Base-by-base conservation (phyloP, 441 rosid genomes). In the Populus hybrid region DNA sequence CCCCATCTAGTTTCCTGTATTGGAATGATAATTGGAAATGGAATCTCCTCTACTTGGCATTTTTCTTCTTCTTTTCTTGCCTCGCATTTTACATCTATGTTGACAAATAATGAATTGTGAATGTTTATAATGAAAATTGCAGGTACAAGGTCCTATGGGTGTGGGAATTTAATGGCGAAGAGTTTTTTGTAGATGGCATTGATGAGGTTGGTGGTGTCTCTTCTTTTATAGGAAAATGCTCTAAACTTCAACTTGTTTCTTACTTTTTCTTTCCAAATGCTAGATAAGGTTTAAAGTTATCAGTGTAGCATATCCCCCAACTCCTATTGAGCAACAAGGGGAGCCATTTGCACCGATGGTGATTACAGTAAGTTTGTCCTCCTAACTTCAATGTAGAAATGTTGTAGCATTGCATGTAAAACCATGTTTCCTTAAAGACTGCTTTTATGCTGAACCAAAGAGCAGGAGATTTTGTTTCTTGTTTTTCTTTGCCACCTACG, bases 271-370 rank as follows among this genome's bases (percentile, higher is more conserved):
- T 76, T 82, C 63, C 61, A 23, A 74, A 79, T 87, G 76, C 70
- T 91, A 95, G 98, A 86, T 91, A 76, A 90, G 83, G 82, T 92
- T 95, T 85, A 86, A 84, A 84, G 99, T 95, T 69, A 77, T 80
- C 6, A 82, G 83, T 68, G 83, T 95, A 50, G 84, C 67, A 63
- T 93, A 84, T 80, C 97, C 91, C 72, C 70, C 93, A 71, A 82
- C 89, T 81, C 99, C 99, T 67, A 77, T 79, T 65, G 97, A 92
- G 82, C 89, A 83, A 78, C 83, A 84, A 18, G 90, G 88, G 36
- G 94, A 92, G 83, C 94, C 97, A 75, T 92, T 95, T 86, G 94
- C 97, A 73, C 95, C 99, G 28, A 90, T 93, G 99, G 87, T 90
- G 82, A 73, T 95, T 72, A 85, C 82, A 23, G 97, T 92, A 86